These are phyloP conservation scores for Hortiboletus campestris DNA, from an alignment of 768 basidiomycete genomes.

Conservation along the genomic window DNA sequence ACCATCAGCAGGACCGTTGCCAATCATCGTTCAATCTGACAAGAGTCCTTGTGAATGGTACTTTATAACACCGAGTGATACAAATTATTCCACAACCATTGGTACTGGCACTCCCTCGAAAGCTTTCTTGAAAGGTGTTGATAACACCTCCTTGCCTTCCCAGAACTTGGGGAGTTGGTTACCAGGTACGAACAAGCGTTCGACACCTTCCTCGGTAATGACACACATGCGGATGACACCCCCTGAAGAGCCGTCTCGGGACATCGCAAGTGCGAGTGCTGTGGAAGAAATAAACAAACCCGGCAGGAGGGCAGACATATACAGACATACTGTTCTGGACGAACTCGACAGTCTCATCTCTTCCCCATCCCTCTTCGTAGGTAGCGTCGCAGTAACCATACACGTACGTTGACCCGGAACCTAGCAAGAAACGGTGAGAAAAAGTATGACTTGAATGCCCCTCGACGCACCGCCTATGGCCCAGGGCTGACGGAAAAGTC, in stretches of 20 bases:
- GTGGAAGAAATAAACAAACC: slow-evolving; percentile 7
- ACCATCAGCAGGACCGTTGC: too few relatives aligned
- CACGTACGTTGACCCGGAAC: slow-evolving; percentile 95
- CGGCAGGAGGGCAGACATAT: background rate
- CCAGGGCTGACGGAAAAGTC: slow-evolving; percentile 97
- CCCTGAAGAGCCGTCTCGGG: slow-evolving; percentile 96
- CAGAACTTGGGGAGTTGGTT: slow-evolving; percentile 87
- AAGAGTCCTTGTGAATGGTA: background rate
- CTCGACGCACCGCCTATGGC: slow-evolving; percentile 82
- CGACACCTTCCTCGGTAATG: slow-evolving; percentile 89
- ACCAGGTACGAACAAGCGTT: slow-evolving; percentile 90
- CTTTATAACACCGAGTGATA: slow-evolving; percentile 1
- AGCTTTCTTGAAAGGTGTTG: slow-evolving; percentile 27
- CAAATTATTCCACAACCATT: slow-evolving; percentile 45
- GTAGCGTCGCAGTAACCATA: slow-evolving; percentile 99
- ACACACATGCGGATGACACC: slow-evolving; percentile 97
- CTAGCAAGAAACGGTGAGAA: slow-evolving; percentile 35
- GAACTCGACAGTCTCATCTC: slow-evolving; percentile 88
- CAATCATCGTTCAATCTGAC: background rate
- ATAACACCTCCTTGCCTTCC: slow-evolving; percentile 77
- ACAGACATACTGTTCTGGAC: slow-evolving; percentile 85
- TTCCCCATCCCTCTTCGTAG: slow-evolving; percentile 87
- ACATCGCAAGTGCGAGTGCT: slow-evolving; percentile 96
- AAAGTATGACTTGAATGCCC: background rate
- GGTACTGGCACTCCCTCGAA: slow-evolving; percentile 32